Conservation (phyloP, 495 filamentous ascomycete genomes). For the Parathielavia hyrcaniae region DNA sequence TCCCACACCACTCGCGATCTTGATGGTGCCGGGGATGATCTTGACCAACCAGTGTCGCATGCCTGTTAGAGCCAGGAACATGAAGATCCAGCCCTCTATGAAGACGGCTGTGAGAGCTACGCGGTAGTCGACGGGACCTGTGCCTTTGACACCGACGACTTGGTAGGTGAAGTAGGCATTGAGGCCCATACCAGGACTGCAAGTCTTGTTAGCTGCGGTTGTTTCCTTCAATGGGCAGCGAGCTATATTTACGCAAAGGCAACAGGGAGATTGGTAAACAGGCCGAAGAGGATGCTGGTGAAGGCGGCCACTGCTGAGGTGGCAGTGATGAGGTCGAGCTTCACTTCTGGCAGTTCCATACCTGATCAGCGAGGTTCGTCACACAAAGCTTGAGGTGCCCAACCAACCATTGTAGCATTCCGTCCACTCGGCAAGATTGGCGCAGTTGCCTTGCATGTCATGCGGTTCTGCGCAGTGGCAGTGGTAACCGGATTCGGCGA, state of each 20-base stretch:
- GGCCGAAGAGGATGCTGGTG: slow-evolving; percentile 45
- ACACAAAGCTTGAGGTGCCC: background rate
- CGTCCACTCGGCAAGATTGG: slow-evolving; percentile 53
- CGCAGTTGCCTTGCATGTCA: slow-evolving; percentile 20
- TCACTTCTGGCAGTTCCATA: slow-evolving; percentile 43
- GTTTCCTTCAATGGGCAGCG: background rate
- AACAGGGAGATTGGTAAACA: slow-evolving; percentile 51
- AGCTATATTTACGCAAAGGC: slow-evolving; percentile 48
- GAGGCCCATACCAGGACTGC: slow-evolving; percentile 66
- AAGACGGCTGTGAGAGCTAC: slow-evolving; percentile 78
- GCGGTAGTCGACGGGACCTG: slow-evolving; percentile 58
- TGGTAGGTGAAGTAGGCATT: slow-evolving; percentile 87
- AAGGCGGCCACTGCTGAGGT: slow-evolving; percentile 64
- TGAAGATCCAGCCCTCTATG: slow-evolving; percentile 63
- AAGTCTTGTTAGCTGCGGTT: slow-evolving; percentile 20
- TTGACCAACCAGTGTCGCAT: slow-evolving; percentile 81
- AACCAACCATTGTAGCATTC: slow-evolving; percentile 28
- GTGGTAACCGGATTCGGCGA: slow-evolving; percentile 59
- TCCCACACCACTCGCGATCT: slow-evolving; percentile 71
- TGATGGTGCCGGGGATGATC: slow-evolving; percentile 71
- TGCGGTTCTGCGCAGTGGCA: slow-evolving; percentile 54
- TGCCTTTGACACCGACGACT: slow-evolving; percentile 68
- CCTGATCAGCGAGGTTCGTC: slow-evolving; percentile 2
- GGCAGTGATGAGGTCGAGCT: slow-evolving; percentile 70
- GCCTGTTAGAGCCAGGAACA: slow-evolving; percentile 62